phyloP scores from a whole-genome alignment of 306 rosid species.

The Medicago lupulina region DNA sequence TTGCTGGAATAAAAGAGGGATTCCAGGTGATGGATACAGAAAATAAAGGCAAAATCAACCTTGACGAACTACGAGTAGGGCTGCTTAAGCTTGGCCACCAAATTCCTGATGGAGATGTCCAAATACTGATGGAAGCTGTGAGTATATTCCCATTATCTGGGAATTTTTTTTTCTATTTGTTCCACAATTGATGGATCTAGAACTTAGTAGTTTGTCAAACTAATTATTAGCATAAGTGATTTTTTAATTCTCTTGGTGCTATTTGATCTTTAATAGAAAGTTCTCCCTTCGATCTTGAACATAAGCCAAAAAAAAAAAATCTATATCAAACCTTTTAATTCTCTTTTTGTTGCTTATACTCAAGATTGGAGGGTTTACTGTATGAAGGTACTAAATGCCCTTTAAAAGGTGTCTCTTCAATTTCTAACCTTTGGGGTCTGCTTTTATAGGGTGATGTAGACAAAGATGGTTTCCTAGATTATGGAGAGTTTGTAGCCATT shows the following conservation, averaged over 20 bases:
- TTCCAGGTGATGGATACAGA: conserved; percentile 74
- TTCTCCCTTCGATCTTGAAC: neutral
- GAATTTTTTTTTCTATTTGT: conserved; percentile 25
- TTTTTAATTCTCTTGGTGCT: conserved; percentile 17
- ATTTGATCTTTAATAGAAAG: conserved; percentile 23
- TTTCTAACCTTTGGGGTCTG: conserved; percentile 21
- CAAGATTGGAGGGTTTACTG: too few relatives aligned
- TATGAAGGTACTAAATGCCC: conserved; percentile 21
- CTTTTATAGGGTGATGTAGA: conserved; percentile 77
- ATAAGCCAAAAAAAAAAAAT: too few relatives aligned
- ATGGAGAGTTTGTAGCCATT: conserved; percentile 85
- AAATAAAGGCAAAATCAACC: conserved; percentile 70
- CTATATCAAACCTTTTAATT: too few relatives aligned
- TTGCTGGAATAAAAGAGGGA: conserved; percentile 87
- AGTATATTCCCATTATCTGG: conserved; percentile 46
- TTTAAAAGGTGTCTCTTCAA: conserved; percentile 16
- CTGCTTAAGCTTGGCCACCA: conserved; percentile 89
- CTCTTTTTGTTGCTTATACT: too few relatives aligned
- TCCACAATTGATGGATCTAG: conserved; percentile 9
- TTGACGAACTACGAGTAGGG: conserved; percentile 79
- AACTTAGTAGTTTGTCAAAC: conserved; percentile 33
- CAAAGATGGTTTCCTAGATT: conserved; percentile 79
- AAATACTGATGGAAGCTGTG: conserved; percentile 88
- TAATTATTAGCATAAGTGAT: conserved; percentile 7
- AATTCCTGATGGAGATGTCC: conserved; percentile 76